Base-by-base conservation (phyloP, 306 rosid species). In the Gastrolobium bilobum region DNA sequence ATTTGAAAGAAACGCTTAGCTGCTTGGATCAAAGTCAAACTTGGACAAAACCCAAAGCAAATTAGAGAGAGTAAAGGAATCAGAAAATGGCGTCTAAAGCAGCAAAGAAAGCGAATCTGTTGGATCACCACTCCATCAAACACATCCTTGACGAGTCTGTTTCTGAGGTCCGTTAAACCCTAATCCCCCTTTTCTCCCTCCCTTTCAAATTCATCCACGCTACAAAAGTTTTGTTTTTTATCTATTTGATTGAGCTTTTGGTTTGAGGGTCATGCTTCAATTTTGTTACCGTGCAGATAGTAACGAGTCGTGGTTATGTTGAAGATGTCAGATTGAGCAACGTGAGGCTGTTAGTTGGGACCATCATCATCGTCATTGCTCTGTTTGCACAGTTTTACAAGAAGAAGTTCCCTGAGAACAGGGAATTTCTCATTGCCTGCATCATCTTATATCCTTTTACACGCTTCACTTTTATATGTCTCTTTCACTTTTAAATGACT, bases 271-370 rank as follows among this genome's bases (percentile, higher is more conserved):
- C 26, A 20, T 20, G 26, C 26, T 20, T 20, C 26, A 20, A 20
- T 20, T 20, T 20, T 20, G 26, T 20, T 20, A 20, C 26, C 26
- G 10, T 43, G 10, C 71, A 95, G 99, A 81, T 91, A 8, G 96
- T 93, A 0, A 91, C 81, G 39, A 69, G 83, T 73, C 97, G 90
- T 35, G 99, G 98, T 5, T 93, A 91, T 85, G 87, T 65, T 63
- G 97, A 93, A 85, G 93, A 96, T 50, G 94, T 96, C 87, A 90
- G 89, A 84, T 84, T 93, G 94, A 96, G 97, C 87, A 96, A 91
- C 82, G 65, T 84, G 4, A 89, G 86, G 82, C 53, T 96, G 72
- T 37, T 86, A 4, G 68, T 96, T 75, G 98, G 99, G n/a, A 47
- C 89, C 30, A 52, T 91, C 37, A 87, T 96, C 52, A 93, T 93